A percentile compares a stretch with the other conserved stretches of the same genome.
phyloP scores from a whole-genome alignment of 2,329 filamentous ascomycete species.

The Xylaria sp. region DNA sequence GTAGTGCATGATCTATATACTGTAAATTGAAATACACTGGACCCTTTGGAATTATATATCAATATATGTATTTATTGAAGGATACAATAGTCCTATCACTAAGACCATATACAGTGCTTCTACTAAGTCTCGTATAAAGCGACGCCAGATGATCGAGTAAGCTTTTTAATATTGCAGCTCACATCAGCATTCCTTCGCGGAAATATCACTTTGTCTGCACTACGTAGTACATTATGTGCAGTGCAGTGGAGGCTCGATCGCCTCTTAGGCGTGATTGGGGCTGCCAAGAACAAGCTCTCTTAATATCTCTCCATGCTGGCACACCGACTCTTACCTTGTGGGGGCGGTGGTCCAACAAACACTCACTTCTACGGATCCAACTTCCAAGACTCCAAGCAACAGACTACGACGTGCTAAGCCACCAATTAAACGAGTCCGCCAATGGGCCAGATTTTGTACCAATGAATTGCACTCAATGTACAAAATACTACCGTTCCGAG shows the following conservation, averaged over 20 bases:
- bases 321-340: constrained; percentile 36
- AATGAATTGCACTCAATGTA: constrained; percentile 21
- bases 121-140: not conserved
- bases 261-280: constrained; percentile 1
- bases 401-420: constrained; percentile 21
- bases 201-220: not conserved
- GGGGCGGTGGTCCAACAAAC: constrained; percentile 23
- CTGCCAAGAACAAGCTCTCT: constrained; percentile 27
- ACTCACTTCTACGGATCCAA: constrained; percentile 11
- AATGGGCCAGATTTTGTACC: constrained; percentile 16
- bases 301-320: not conserved
- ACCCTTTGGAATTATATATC: not conserved
- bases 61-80: too few relatives aligned
- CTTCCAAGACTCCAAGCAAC: constrained; percentile 18
- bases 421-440: constrained; percentile 21
- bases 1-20: too few relatives aligned
- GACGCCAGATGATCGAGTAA: constrained; percentile 1
- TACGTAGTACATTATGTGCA: not conserved
- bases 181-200: constrained; percentile 24
- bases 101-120: not conserved
- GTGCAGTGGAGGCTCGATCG: constrained; percentile 9
- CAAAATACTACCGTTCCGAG: constrained; percentile 13
- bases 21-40: not conserved
- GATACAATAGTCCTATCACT: not conserved
- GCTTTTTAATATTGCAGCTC: constrained; percentile 15